Base-by-base conservation (phyloP, 257 asterid species). In the Nicotiana paniculata region DNA sequence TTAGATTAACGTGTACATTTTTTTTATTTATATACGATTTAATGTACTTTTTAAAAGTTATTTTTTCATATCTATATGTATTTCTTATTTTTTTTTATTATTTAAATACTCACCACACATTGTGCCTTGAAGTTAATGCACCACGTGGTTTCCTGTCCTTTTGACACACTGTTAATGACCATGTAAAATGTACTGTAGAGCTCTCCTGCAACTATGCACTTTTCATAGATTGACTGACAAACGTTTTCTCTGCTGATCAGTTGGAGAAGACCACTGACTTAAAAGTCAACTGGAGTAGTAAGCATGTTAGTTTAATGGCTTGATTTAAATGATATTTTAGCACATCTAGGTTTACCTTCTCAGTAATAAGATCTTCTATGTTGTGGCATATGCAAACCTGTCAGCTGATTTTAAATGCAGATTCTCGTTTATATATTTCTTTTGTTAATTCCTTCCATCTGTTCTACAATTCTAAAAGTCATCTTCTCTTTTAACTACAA, bases 311-410 rank as follows among this genome's bases (percentile, higher is more conserved):
- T 65, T 65, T 30, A 63, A 26, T 63, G 9, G 46, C 37, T 12
- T 63, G 69, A 12, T 37, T 37, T 6, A 37, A 5, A 37, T 37
- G 46, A 37, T 37, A 37, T 37, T 37, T 37, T 37, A 37, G 57
- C 39, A 74, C 39, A 48, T 74, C 61, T 48, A 46, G 15, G 62
- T 74, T 74, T 48, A 21, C 62, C 24, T 46, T 26, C 79, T 48
- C 21, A 46, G 48, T 48, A 24, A 24, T 39, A 39, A 59, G 21
- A 74, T 74, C 79, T 74, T 48, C 61, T 48, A 74, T 74, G 61
- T 74, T 24, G 79, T 74, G 79, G 79, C 62, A 74, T 74, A 24
- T 74, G 79, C 39, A 74, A 74, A 74, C 62, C 39, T 74, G 43
- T 74, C 39, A 72, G 61, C 61, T 24, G 39, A 72, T 74, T 57